Evolutionary conservation across 768 basidiomycete genomes (phyloP).

Genomic region (Leccinum pellstonianum): DNA sequence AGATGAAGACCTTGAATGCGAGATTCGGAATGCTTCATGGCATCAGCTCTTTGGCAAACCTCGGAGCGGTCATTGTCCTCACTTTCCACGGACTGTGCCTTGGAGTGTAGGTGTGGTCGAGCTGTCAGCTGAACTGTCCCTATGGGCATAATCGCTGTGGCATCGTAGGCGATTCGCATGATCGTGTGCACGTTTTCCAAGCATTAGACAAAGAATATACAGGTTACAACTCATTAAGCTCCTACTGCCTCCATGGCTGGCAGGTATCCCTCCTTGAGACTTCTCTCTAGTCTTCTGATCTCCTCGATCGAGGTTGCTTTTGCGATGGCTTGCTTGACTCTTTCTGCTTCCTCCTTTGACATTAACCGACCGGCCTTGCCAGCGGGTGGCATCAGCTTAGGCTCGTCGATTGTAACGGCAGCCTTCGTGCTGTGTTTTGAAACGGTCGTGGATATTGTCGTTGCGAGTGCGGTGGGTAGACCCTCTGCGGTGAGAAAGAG

Average conservation of each 20-base stretch:
- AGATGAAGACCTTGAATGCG: slow-evolving; percentile 69
- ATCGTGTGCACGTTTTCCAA: background rate
- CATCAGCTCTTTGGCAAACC: slow-evolving; percentile 64
- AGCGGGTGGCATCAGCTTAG: slow-evolving; percentile 52
- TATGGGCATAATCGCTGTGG: background rate
- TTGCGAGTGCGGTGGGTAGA: slow-evolving; percentile 76
- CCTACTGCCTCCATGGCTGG: slow-evolving; percentile 77
- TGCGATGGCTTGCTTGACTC: slow-evolving; percentile 83
- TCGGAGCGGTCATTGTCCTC: slow-evolving; percentile 56
- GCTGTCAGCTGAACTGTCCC: background rate
- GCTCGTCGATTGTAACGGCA: slow-evolving; percentile 72
- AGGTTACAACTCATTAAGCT: slow-evolving; percentile 49
- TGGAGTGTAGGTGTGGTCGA: slow-evolving; percentile 51
- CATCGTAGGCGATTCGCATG: background rate
- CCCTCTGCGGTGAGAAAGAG: slow-evolving; percentile 82
- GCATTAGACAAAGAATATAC: slow-evolving; percentile 33
- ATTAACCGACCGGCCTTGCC: slow-evolving; percentile 83
- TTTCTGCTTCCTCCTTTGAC: slow-evolving; percentile 89
- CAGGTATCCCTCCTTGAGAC: slow-evolving; percentile 79
- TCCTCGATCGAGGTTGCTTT: slow-evolving; percentile 91
- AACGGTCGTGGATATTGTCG: slow-evolving; percentile 70
- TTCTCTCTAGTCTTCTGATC: slow-evolving; percentile 78
- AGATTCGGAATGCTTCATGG: slow-evolving; percentile 69
- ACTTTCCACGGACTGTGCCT: slow-evolving; percentile 73
- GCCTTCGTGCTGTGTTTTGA: slow-evolving; percentile 65